Base-by-base conservation (phyloP, 2,329 filamentous ascomycete genomes). In the Fusarium nurragi region DNA sequence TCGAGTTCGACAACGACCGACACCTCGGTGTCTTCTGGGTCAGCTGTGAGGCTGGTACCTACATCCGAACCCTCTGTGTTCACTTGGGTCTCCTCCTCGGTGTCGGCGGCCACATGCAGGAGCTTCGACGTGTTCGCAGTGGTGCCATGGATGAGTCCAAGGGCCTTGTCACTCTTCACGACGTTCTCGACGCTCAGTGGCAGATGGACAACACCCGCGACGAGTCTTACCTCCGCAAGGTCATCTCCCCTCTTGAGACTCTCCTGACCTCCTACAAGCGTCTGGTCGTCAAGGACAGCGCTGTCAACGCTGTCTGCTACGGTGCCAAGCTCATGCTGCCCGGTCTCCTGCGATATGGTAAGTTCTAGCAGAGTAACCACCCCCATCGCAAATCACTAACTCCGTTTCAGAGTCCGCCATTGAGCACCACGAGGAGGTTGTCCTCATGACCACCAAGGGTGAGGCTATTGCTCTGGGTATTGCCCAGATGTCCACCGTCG, bases 1-100 rank as follows among this genome's bases (percentile, higher is more conserved):
- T 93, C 77, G 95, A 99, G 83, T 99, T 98, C 77, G 95, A 99
- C 84, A 98, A 99, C 77, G 94, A 98, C 75, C 90, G 95, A 73
- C 94, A 98, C 79, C 87, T 99, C 34, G 95, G 92, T 79, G 94
- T 98, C 54, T 99, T 99, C 87, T 98, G 95, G 94, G 95, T 98
- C 72, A 97, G 93, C 81, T 99, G 95, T 80, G 95, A 99, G 82
- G 95, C 78, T 50, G 95, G 95, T 78, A 99, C 95, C 67, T 99
- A 99, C 80, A 98, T 99, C 78, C 92, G 95, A 84, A 99, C 95
- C 34, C 89, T 99, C 44, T 98, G 95, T 80, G 94, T 98, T 39
- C 95, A 98, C 81, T 80, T 99, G 70, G 92, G 92, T 79, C 81
- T 88, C 57, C 78, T 88, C 39, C 81, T 88, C 43, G 86, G 94